Percentiles rank a stretch among this genome's conserved stretches.
These are phyloP conservation scores for Fusarium sp. DNA, from an alignment of 2,329 filamentous ascomycete species.

Conservation along the genomic window DNA sequence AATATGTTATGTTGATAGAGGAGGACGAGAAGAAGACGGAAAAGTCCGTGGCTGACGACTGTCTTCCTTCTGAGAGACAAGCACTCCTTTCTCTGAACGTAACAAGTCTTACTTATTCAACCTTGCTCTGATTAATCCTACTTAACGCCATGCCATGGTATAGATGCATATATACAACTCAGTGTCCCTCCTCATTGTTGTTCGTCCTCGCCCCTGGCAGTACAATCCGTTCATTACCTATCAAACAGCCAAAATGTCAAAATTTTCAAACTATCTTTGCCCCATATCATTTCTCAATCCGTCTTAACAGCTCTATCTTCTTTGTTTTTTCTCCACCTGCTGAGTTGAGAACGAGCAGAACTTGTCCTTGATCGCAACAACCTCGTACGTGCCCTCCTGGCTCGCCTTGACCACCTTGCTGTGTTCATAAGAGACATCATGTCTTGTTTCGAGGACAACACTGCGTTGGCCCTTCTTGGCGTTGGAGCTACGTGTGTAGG, in stretches of 20 bases:
- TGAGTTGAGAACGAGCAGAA: slow-evolving; percentile 89
- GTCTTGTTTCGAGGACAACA: slow-evolving; percentile 87
- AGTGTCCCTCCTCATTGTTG: slow-evolving; percentile 31
- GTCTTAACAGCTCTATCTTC: slow-evolving; percentile 43
- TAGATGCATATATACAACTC: slow-evolving; percentile 49
- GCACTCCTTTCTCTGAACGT: not conserved
- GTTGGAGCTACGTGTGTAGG: slow-evolving; percentile 92
- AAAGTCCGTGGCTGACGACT: not conserved
- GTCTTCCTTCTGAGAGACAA: not conserved
- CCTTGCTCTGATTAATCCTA: slow-evolving; percentile 36
- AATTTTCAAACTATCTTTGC: slow-evolving; percentile 29
- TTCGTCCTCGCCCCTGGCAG: slow-evolving; percentile 16
- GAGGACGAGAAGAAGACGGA: not conserved
- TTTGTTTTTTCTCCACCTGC: slow-evolving; percentile 62
- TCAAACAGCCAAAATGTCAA: slow-evolving; percentile 25
- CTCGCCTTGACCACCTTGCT: slow-evolving; percentile 84
- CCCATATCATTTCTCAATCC: not conserved
- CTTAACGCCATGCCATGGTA: slow-evolving; percentile 53
- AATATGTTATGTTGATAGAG: not conserved
- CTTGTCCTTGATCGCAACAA: slow-evolving; percentile 93
- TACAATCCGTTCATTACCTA: slow-evolving; percentile 28
- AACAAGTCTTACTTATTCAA: slow-evolving; percentile 39
- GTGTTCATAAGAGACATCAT: slow-evolving; percentile 84
- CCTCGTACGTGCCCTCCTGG: slow-evolving; percentile 97
- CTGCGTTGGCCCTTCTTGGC: slow-evolving; percentile 81